Percentiles rank a stretch among this genome's conserved stretches.
Conservation (phyloP, 2,329 filamentous ascomycete species). For the Monascus ruber region DNA sequence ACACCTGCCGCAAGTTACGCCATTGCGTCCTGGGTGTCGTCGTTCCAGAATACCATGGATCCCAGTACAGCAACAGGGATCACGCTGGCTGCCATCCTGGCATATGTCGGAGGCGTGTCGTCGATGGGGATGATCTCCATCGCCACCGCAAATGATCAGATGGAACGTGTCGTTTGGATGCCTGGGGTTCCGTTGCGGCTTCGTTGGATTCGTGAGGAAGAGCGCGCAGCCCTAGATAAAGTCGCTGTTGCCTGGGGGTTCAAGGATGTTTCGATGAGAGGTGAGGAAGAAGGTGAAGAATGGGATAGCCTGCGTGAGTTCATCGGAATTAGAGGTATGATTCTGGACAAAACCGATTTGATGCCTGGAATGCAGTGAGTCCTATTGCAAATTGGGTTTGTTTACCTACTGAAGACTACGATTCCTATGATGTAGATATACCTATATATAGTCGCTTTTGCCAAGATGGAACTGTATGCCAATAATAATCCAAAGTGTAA, state of each 20-base stretch:
- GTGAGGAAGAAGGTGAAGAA: conserved; percentile 82
- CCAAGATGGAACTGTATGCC: too few relatives aligned
- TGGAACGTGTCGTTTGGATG: conserved; percentile 85
- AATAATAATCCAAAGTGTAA: too few relatives aligned
- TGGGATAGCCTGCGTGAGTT: conserved; percentile 82
- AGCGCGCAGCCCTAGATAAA: conserved; percentile 74
- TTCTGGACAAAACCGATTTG: conserved; percentile 76
- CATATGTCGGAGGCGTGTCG: conserved; percentile 70
- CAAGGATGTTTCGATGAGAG: conserved; percentile 63
- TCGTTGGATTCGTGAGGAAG: conserved; percentile 81
- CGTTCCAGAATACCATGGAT: conserved; percentile 66
- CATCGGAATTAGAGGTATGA: conserved; percentile 72
- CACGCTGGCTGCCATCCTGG: conserved; percentile 67
- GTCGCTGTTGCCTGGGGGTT: conserved; percentile 89
- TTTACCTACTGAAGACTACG: too few relatives aligned
- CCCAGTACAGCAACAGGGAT: conserved; percentile 61
- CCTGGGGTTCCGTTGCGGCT: conserved; percentile 67
- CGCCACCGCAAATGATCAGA: conserved; percentile 85
- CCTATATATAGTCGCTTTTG: too few relatives aligned
- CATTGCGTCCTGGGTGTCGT: conserved; percentile 55
- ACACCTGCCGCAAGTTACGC: conserved; percentile 44
- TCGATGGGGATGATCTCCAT: conserved; percentile 75
- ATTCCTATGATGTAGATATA: too few relatives aligned
- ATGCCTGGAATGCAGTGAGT: conserved; percentile 83
- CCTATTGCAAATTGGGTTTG: background rate